A percentile compares a stretch with the other conserved stretches of the same genome.
These are phyloP conservation scores for Phialophora verrucosa DNA, from an alignment of 2,329 filamentous ascomycete genomes.

Conservation along the genomic window DNA sequence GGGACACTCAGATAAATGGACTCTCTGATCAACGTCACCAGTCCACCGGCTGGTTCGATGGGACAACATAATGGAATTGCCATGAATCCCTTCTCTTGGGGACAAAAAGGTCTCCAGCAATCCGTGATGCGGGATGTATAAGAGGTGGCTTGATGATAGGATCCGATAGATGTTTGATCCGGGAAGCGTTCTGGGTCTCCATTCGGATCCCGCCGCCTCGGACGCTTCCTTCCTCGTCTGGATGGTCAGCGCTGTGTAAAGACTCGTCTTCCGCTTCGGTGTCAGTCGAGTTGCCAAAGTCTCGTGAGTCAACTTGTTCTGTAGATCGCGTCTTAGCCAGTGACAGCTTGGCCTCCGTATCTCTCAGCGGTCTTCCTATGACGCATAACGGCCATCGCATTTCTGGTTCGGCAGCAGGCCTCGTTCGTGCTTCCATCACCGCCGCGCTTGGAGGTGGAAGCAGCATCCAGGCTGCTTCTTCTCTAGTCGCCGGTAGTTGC, in stretches of 20 bases:
- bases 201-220: not conserved
- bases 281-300: constrained; percentile 11
- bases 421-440: constrained; percentile 86
- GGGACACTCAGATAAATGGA: not conserved
- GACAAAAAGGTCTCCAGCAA: constrained; percentile 22
- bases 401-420: constrained; percentile 30
- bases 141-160: constrained; percentile 26
- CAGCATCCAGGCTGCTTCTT: constrained; percentile 86
- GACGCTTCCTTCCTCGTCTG: constrained; percentile 6
- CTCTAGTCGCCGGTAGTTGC: constrained; percentile 70
- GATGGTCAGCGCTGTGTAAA: constrained; percentile 10
- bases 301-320: constrained; percentile 21
- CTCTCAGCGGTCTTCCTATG: constrained; percentile 27
- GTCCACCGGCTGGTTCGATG: constrained; percentile 16
- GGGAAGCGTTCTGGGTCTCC: constrained; percentile 8
- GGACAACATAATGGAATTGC: constrained; percentile 35
- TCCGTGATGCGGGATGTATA: constrained; percentile 13
- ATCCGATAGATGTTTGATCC: constrained; percentile 28
- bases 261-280: constrained; percentile 12
- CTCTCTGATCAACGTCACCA: not conserved
- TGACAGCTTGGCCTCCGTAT: constrained; percentile 3
- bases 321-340: constrained; percentile 17
- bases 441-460: constrained; percentile 88
- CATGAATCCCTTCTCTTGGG: constrained; percentile 33
- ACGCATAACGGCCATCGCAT: constrained; percentile 36